phyloP scores from a whole-genome alignment of 768 basidiomycete genomes.

The Gelatoporia subvermispora region DNA sequence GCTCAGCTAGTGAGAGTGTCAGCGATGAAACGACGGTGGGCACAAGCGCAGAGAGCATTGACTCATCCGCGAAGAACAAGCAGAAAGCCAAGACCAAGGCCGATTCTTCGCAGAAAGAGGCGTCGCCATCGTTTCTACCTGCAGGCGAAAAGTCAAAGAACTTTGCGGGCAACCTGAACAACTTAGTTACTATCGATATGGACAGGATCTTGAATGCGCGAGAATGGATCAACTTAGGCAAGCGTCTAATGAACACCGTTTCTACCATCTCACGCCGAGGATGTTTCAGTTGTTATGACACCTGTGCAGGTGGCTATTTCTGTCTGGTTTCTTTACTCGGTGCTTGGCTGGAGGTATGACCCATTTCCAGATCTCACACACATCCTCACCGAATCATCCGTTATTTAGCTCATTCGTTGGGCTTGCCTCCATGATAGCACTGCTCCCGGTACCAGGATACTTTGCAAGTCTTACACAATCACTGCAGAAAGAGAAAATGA shows the following conservation, averaged over 20 bases:
- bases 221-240: slow-evolving; percentile 15
- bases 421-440: slow-evolving; percentile 33
- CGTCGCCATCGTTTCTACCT: slow-evolving; percentile 21
- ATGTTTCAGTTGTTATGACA: slow-evolving; percentile 22
- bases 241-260: neutral
- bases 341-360: slow-evolving; percentile 43
- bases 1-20: neutral
- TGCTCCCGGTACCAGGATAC: slow-evolving; percentile 41
- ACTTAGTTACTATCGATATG: slow-evolving; percentile 64
- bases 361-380: slow-evolving; percentile 29
- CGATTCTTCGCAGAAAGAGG: slow-evolving; percentile 2
- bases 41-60: slow-evolving; percentile 9
- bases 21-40: slow-evolving; percentile 14
- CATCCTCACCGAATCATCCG: neutral
- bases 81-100: neutral
- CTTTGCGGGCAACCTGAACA: slow-evolving; percentile 73
- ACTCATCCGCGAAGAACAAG: slow-evolving; percentile 1
- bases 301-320: slow-evolving; percentile 38
- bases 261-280: neutral
- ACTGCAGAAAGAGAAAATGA: slow-evolving; percentile 37
- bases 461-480: slow-evolving; percentile 31
- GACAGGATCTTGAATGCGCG: slow-evolving; percentile 23
- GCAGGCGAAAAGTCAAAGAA: slow-evolving; percentile 42
- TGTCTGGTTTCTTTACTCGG: slow-evolving; percentile 34
- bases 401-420: slow-evolving; percentile 32